Conservation (phyloP, 495 filamentous ascomycete species). For the Hypoxylon lienhwacheense region DNA sequence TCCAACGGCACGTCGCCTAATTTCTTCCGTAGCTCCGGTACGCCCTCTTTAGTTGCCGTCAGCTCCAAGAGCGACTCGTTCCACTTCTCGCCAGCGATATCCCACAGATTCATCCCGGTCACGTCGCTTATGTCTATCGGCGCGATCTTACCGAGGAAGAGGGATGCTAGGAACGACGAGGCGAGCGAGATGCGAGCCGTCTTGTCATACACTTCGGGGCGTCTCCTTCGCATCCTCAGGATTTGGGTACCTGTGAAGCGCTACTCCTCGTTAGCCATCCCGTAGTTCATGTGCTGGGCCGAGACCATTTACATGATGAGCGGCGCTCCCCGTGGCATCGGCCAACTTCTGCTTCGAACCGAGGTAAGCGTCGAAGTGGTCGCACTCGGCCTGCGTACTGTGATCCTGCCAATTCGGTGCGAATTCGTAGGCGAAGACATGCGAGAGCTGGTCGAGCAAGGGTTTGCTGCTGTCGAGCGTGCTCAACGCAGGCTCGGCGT, state of each 20-base stretch:
- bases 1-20: constrained; percentile 79
- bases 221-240: constrained; percentile 75
- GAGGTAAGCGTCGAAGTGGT: constrained; percentile 75
- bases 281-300: not conserved
- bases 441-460: constrained; percentile 68
- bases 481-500: constrained; percentile 67
- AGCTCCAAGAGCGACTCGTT: constrained; percentile 72
- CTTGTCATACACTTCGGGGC: constrained; percentile 75
- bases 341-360: constrained; percentile 70
- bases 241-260: constrained; percentile 99
- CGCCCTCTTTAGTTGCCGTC: constrained; percentile 65
- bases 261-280: constrained; percentile 50
- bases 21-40: constrained; percentile 70
- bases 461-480: constrained; percentile 60
- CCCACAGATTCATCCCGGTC: constrained; percentile 96
- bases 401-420: constrained; percentile 98
- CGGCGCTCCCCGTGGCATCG: constrained; percentile 80
- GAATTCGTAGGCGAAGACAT: constrained; percentile 80
- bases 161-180: constrained; percentile 89
- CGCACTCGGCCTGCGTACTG: constrained; percentile 89
- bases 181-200: constrained; percentile 89
- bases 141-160: constrained; percentile 84
- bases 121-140: constrained; percentile 94
- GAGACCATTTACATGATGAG: constrained; percentile 75
- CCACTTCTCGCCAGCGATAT: constrained; percentile 74